These are phyloP conservation scores for Aspergillus luchuensis DNA, from an alignment of 2,329 filamentous ascomycete species.

Conservation along the genomic window DNA sequence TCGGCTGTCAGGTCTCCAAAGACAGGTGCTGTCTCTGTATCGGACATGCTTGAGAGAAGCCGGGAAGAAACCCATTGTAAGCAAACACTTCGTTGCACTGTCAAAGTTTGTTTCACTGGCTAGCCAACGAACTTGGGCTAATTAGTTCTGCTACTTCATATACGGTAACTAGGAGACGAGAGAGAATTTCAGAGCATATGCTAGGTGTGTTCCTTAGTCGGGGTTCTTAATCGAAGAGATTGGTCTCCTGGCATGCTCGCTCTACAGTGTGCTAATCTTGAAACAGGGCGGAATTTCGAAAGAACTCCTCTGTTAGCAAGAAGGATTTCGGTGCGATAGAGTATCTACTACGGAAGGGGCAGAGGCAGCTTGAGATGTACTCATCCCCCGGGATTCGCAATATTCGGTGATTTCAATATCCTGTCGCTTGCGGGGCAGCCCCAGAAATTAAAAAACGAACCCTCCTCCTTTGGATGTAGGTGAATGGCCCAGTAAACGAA, in stretches of 20 bases:
- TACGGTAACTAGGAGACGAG: slow-evolving; percentile 38
- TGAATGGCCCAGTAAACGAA: background rate
- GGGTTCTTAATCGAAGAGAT: background rate
- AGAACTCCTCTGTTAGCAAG: slow-evolving; percentile 69
- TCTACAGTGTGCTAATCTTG: background rate
- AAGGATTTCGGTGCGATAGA: slow-evolving; percentile 86
- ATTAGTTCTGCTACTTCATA: slow-evolving; percentile 1
- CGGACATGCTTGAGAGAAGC: slow-evolving; percentile 80
- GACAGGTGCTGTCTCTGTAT: slow-evolving; percentile 83
- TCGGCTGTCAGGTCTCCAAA: slow-evolving; percentile 81
- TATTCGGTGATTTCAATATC: slow-evolving; percentile 49
- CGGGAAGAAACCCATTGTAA: slow-evolving; percentile 75
- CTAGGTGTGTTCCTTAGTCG: slow-evolving; percentile 38
- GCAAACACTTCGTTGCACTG: slow-evolving; percentile 20
- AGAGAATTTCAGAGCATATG: slow-evolving; percentile 45
- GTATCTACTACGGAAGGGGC: slow-evolving; percentile 78
- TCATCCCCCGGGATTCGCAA: slow-evolving; percentile 79
- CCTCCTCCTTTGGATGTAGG: background rate
- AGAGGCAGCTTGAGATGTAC: slow-evolving; percentile 78
- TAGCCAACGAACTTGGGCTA: background rate
- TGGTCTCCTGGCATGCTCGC: background rate
- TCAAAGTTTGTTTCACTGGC: background rate
- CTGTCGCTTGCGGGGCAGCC: background rate
- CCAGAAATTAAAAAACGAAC: background rate
- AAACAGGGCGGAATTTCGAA: slow-evolving; percentile 72